A percentile compares a stretch with the other conserved stretches of the same genome.
These are phyloP conservation scores for Pseudocercospora macadamiae DNA, from an alignment of 2,329 filamentous ascomycete species.

Conservation along the genomic window DNA sequence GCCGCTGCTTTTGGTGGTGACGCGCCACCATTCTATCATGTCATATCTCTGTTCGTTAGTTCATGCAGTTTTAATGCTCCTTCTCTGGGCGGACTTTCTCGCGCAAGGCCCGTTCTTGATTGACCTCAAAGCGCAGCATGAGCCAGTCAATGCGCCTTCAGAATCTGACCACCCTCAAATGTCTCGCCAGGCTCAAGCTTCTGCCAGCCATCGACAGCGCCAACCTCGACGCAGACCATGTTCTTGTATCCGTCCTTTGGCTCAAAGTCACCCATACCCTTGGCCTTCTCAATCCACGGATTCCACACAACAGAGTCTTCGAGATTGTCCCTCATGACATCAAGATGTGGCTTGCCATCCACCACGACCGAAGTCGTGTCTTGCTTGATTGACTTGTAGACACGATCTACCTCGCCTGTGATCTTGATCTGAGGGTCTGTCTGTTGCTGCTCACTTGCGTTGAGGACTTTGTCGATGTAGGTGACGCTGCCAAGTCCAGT, in stretches of 20 bases:
- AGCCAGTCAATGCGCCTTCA: constrained; percentile 39
- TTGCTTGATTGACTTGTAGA: constrained; percentile 72
- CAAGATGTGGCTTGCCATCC: constrained; percentile 66
- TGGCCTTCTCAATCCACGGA: constrained; percentile 85
- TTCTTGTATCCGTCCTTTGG: constrained; percentile 89
- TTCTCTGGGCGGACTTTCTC: not conserved
- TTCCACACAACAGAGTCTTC: constrained; percentile 95
- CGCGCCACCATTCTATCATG: constrained; percentile 2
- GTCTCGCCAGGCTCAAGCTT: constrained; percentile 78
- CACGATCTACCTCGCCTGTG: constrained; percentile 79
- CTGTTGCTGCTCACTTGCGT: constrained; percentile 65
- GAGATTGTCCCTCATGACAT: constrained; percentile 80
- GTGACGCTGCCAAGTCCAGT: constrained; percentile 74
- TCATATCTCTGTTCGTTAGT: constrained; percentile 5
- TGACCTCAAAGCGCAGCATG: not conserved
- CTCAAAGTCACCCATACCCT: constrained; percentile 80
- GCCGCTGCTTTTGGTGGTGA: constrained; percentile 8
- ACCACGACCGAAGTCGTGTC: constrained; percentile 67
- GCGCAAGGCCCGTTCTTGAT: not conserved
- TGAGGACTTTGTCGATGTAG: constrained; percentile 81
- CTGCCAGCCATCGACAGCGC: constrained; percentile 79
- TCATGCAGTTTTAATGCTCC: constrained; percentile 3
- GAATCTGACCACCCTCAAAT: constrained; percentile 66
- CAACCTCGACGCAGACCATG: constrained; percentile 94
- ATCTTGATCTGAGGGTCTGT: constrained; percentile 68